These are phyloP conservation scores for Naganishia friedmannii DNA, from an alignment of 768 basidiomycete genomes.

Conservation along the genomic window DNA sequence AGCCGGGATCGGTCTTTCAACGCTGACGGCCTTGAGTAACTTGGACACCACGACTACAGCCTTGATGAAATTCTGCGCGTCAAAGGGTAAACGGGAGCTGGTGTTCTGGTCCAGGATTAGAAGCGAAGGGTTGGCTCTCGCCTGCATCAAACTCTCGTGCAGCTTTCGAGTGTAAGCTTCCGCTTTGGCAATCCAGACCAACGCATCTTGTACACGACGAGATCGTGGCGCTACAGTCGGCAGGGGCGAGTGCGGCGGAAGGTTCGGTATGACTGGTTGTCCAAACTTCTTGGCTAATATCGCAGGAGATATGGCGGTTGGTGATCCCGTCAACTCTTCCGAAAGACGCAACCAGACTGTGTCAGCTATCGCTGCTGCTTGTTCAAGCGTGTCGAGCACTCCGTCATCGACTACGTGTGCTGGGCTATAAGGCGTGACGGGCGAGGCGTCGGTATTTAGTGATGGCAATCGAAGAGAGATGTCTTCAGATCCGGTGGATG, in stretches of 20 bases:
- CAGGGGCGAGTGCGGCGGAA: not conserved
- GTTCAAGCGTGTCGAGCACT: slow-evolving; percentile 71
- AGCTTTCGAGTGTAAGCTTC: slow-evolving; percentile 65
- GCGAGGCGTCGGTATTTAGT: slow-evolving; percentile 42
- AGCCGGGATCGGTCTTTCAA: slow-evolving; percentile 60
- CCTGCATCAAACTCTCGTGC: slow-evolving; percentile 59
- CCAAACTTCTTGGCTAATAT: slow-evolving; percentile 20
- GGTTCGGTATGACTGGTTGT: not conserved
- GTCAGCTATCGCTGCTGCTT: slow-evolving; percentile 74
- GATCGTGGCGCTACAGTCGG: not conserved
- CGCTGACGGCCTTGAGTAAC: slow-evolving; percentile 63
- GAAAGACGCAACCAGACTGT: slow-evolving; percentile 69
- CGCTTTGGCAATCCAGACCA: slow-evolving; percentile 58
- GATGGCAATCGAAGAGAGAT: slow-evolving; percentile 48
- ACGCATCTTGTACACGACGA: slow-evolving; percentile 36
- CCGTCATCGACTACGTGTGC: slow-evolving; percentile 72
- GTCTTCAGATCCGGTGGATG: slow-evolving; percentile 53
- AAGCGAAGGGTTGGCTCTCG: slow-evolving; percentile 57
- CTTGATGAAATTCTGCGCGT: slow-evolving; percentile 78
- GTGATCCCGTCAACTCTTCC: slow-evolving; percentile 53
- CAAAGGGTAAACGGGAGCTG: slow-evolving; percentile 66
- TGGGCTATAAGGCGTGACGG: slow-evolving; percentile 54
- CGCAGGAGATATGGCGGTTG: slow-evolving; percentile 10
- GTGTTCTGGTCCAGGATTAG: slow-evolving; percentile 57
- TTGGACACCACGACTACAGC: slow-evolving; percentile 75